phyloP scores from a whole-genome alignment of 768 basidiomycete genomes.

The Lactarius hatsudake region DNA sequence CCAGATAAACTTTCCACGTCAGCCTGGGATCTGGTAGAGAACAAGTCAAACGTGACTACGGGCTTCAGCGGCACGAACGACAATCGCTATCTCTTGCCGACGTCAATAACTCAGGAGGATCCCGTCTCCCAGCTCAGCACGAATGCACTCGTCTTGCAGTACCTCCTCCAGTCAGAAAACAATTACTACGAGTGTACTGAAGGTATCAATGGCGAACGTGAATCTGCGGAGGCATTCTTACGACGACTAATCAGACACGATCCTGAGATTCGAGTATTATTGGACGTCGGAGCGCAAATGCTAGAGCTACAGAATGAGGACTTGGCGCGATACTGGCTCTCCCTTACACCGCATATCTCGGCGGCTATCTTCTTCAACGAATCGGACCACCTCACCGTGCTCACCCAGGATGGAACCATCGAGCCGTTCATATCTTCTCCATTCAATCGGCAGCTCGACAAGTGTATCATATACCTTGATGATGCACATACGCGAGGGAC shows the following conservation, averaged over 20 bases:
- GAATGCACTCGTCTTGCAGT: slow-evolving; percentile 44
- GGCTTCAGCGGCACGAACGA: slow-evolving; percentile 59
- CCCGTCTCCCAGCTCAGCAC: slow-evolving; percentile 40
- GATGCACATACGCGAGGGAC: slow-evolving; percentile 53
- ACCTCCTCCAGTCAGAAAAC: slow-evolving; percentile 42
- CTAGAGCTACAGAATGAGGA: slow-evolving; percentile 46
- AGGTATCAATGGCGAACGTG: slow-evolving; percentile 8
- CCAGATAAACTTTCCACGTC: slow-evolving; percentile 45
- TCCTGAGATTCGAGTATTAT: slow-evolving; percentile 43
- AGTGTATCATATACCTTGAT: slow-evolving; percentile 49
- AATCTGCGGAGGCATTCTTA: slow-evolving; percentile 33
- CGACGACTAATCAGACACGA: slow-evolving; percentile 35
- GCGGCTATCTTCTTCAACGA: slow-evolving; percentile 44
- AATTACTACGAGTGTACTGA: slow-evolving; percentile 31
- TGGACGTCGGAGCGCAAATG: slow-evolving; percentile 59
- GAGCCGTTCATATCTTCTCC: slow-evolving; percentile 40
- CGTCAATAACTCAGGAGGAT: slow-evolving; percentile 38
- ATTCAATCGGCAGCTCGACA: slow-evolving; percentile 36
- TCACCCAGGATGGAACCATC: slow-evolving; percentile 37
- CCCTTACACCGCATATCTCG: slow-evolving; percentile 27
- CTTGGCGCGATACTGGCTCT: slow-evolving; percentile 43
- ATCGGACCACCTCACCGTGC: slow-evolving; percentile 35
- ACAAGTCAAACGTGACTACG: slow-evolving; percentile 37
- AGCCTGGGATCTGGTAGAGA: slow-evolving; percentile 51
- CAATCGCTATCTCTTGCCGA: slow-evolving; percentile 36